These are phyloP conservation scores for Globisporangium recalcitrans DNA, from an alignment of 352 stramenopile species.

Conservation along the genomic window DNA sequence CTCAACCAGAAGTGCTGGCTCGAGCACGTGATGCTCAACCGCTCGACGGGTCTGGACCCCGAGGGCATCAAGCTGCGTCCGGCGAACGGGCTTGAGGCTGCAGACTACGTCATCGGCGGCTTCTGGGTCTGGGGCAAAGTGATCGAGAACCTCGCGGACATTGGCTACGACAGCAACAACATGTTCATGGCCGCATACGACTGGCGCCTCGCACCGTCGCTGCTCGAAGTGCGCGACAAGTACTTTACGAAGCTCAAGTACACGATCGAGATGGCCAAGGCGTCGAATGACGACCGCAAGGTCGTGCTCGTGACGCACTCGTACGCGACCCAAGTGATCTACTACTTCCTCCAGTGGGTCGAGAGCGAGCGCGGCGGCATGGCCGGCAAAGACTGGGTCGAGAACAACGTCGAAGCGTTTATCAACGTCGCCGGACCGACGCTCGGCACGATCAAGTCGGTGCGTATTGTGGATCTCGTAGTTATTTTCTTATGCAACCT, in stretches of 20 bases:
- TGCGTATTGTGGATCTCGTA: neutral
- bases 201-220: constrained; percentile 71
- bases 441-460: constrained; percentile 89
- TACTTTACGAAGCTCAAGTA: constrained; percentile 93
- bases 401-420: constrained; percentile 88
- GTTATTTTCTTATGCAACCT: neutral
- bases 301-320: constrained; percentile 92
- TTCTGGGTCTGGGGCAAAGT: constrained; percentile 95
- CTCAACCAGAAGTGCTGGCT: constrained; percentile 90
- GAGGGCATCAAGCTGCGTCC: constrained; percentile 70
- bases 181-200: constrained; percentile 88
- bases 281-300: constrained; percentile 66
- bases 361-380: constrained; percentile 77
- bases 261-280: constrained; percentile 88
- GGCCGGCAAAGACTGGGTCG: constrained; percentile 90
- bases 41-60: constrained; percentile 86
- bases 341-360: constrained; percentile 96
- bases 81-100: constrained; percentile 87
- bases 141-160: constrained; percentile 86
- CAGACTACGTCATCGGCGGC: constrained; percentile 91
- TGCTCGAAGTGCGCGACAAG: constrained; percentile 71
- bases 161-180: constrained; percentile 91
- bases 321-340: constrained; percentile 89
- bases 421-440: constrained; percentile 94
- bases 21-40: constrained; percentile 90